Evolutionary conservation across 352 stramenopile genomes (phyloP), one percentile per base, ranked within the genome.

Genomic region (Albugo candida): DNA sequence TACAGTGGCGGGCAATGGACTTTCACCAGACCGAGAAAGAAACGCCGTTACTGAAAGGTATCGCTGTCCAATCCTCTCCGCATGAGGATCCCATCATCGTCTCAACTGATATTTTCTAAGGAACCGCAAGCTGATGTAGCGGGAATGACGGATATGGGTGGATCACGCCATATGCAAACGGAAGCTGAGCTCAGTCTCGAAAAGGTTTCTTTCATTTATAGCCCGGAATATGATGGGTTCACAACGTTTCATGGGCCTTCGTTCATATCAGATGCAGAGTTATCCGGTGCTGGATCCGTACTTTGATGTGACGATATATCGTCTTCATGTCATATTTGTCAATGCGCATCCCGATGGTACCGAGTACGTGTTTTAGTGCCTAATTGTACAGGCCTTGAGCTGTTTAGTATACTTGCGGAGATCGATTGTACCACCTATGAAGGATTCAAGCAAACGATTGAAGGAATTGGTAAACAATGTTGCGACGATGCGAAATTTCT

Each of bases 231-330:
- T 13, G 51, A 58, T 17, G 60, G 56, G 24, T 67, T 78, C 59
- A 82, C 60, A 49, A 70, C 56, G 14, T 82, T 81, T 53, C 56
- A 72, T 24, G 63, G 70, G 43, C 52, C 58, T 19, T 48, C 53
- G 45, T 45, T 48, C 61, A 21, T 38, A 46, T 17, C 51, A 60
- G 48, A 51, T 70, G 16, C 54, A 80, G 59, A 71, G 86, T 46
- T 67, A 86, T 16, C 78, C 76, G 35, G 83, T 86, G 43, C 48
- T 89, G n/a, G 74, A 89, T 34, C 77, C 77, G 48, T 86, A 85
- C 58, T 89, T 89, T 49, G 77, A 89, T 48, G 71, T 89, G 41
- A 89, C 74, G 14, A 51, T 61, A n/a, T 82, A 70, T 35, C 61
- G 77, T 1, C 54, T 87, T 24, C 70, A 65, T 38, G 63, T 72